A percentile compares a stretch with the other conserved stretches of the same genome.
Evolutionary conservation across 2,329 filamentous ascomycete species (phyloP).

Genomic region (Setomelanomma holmii): DNA sequence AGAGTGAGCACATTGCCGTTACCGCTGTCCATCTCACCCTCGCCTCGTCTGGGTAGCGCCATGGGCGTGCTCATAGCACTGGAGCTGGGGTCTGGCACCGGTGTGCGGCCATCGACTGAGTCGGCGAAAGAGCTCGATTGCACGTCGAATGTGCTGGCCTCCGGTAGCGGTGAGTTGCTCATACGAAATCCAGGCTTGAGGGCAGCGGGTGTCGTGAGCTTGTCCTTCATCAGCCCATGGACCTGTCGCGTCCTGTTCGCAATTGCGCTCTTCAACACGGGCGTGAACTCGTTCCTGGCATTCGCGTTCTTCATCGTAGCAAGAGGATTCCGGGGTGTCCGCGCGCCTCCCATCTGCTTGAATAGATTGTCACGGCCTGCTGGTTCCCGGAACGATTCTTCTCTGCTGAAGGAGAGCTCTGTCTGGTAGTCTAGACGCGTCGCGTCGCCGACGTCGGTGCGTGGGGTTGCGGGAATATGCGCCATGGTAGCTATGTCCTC

Average conservation of each 20-base stretch:
- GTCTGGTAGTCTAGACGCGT: slow-evolving; percentile 68
- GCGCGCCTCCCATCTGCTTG: slow-evolving; percentile 70
- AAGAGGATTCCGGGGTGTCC: slow-evolving; percentile 78
- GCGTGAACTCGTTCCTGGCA: slow-evolving; percentile 83
- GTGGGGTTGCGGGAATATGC: slow-evolving; percentile 78
- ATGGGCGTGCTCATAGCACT: slow-evolving; percentile 84
- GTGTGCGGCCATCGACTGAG: slow-evolving; percentile 70
- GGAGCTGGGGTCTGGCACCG: slow-evolving; percentile 78
- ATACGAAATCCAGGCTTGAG: slow-evolving; percentile 68
- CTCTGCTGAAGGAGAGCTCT: slow-evolving; percentile 82
- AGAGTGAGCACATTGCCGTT: slow-evolving; percentile 90
- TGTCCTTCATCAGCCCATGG: slow-evolving; percentile 48
- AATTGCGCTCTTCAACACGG: slow-evolving; percentile 84
- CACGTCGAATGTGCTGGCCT: slow-evolving; percentile 68
- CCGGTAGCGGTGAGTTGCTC: slow-evolving; percentile 77
- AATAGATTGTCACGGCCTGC: slow-evolving; percentile 77
- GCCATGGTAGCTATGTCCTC: slow-evolving; percentile 48
- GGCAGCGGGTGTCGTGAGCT: slow-evolving; percentile 68
- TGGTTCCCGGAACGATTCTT: slow-evolving; percentile 82
- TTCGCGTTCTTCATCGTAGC: slow-evolving; percentile 61
- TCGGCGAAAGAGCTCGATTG: slow-evolving; percentile 58
- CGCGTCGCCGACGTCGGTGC: slow-evolving; percentile 82
- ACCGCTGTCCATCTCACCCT: slow-evolving; percentile 72
- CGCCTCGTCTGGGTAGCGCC: slow-evolving; percentile 70
- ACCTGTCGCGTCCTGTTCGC: slow-evolving; percentile 64